phyloP scores from a whole-genome alignment of 345 rosid genomes.

The Eucalyptus viminalis region DNA sequence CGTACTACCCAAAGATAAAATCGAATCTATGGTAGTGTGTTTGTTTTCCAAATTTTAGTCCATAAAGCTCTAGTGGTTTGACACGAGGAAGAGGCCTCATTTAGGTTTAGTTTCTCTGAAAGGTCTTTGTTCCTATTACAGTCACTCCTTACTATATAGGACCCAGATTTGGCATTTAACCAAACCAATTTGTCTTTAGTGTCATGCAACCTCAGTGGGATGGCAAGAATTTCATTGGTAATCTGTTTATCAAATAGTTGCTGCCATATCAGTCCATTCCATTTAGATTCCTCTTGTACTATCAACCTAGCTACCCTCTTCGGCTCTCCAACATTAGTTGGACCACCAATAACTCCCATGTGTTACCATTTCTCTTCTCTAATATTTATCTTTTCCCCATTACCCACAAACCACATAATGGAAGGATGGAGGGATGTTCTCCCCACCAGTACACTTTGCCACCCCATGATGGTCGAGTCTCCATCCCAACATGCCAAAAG shows the following conservation, averaged over 20 bases:
- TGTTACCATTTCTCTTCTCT: background rate
- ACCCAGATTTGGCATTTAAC: background rate
- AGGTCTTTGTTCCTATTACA: background rate
- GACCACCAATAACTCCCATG: background rate
- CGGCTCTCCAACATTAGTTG: background rate
- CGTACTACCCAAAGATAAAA: background rate
- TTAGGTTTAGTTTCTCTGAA: background rate
- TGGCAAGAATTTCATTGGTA: background rate
- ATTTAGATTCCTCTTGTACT: background rate
- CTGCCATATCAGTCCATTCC: background rate
- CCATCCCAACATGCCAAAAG: background rate
- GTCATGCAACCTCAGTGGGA: background rate
- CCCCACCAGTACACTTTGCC: background rate
- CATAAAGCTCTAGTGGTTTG: background rate
- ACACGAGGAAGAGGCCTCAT: background rate
- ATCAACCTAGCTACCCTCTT: background rate
- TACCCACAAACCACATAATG: background rate
- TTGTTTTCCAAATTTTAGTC: background rate
- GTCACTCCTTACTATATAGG: background rate
- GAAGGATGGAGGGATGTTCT: background rate
- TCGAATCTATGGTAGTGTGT: background rate
- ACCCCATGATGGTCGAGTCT: background rate
- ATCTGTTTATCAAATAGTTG: background rate
- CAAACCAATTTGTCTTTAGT: background rate
- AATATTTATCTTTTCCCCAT: background rate